Evolutionary conservation across 352 stramenopile species (phyloP).

Genomic region (Phytophthora nicotianae): DNA sequence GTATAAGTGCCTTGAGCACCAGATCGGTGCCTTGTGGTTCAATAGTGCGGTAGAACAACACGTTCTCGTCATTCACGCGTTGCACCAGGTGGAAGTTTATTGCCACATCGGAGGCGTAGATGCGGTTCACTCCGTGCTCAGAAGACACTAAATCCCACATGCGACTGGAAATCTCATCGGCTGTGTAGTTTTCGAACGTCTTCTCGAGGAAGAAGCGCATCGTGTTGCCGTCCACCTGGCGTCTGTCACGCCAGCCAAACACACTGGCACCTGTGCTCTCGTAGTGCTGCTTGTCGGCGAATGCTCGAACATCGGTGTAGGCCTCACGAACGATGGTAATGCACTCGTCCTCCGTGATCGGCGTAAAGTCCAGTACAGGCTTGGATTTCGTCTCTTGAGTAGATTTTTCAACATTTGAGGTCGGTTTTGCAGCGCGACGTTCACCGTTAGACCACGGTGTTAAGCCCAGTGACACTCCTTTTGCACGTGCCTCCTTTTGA

Average conservation of each 20-base stretch:
- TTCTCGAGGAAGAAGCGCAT: conserved; percentile 75
- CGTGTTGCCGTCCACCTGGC: conserved; percentile 49
- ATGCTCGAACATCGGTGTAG: conserved; percentile 52
- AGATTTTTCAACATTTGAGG: not conserved
- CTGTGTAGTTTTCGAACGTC: conserved; percentile 48
- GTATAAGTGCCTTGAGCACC: conserved; percentile 56
- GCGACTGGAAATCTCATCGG: conserved; percentile 42
- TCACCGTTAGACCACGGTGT: conserved; percentile 1
- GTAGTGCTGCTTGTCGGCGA: conserved; percentile 44
- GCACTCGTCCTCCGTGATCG: conserved; percentile 54
- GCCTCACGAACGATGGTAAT: conserved; percentile 46
- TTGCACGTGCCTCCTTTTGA: conserved; percentile 27
- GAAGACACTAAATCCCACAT: conserved; percentile 73
- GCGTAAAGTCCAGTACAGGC: conserved; percentile 25
- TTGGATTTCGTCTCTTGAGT: conserved; percentile 17
- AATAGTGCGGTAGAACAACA: conserved; percentile 73
- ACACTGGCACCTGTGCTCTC: conserved; percentile 55
- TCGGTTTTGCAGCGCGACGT: not conserved
- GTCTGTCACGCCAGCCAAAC: conserved; percentile 69
- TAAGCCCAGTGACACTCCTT: conserved; percentile 22
- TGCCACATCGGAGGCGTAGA: conserved; percentile 62
- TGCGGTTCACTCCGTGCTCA: conserved; percentile 53
- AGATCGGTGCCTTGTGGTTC: conserved; percentile 45
- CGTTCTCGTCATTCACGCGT: conserved; percentile 57
- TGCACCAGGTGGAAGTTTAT: conserved; percentile 64